Evolutionary conservation across 2,329 filamentous ascomycete species (phyloP).

Genomic region (Xylariaceae sp.): DNA sequence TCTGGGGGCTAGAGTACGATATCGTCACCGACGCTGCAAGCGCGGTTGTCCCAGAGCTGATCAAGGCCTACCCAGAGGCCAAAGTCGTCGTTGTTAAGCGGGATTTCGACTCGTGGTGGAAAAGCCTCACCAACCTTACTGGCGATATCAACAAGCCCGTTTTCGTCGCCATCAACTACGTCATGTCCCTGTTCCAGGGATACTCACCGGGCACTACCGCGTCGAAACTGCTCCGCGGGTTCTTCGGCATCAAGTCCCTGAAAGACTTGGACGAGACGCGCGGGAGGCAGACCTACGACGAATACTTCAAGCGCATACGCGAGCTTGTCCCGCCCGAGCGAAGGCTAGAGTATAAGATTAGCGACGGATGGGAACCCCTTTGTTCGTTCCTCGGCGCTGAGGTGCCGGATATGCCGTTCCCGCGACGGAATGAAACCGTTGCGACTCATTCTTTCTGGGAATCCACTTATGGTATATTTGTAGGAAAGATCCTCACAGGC

Average conservation of each 20-base stretch:
- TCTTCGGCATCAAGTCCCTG: constrained; percentile 6
- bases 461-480: no score
- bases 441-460: no score
- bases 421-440: constrained; percentile 1
- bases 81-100: constrained; percentile 26
- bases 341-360: constrained; percentile 11
- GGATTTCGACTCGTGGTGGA: constrained; percentile 26
- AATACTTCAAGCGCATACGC: background rate
- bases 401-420: constrained; percentile 10
- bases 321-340: background rate
- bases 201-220: constrained; percentile 2
- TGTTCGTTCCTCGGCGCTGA: constrained; percentile 16
- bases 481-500: no score
- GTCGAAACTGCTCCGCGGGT: constrained; percentile 10
- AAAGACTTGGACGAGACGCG: constrained; percentile 1
- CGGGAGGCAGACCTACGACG: background rate
- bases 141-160: no score
- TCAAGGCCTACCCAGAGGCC: constrained; percentile 24
- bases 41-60: constrained; percentile 20
- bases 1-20: constrained; percentile 18
- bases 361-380: constrained; percentile 14
- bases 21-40: constrained; percentile 22
- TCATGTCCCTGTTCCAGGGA: background rate
- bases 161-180: background rate
- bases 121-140: constrained; percentile 17